Conservation (phyloP, 305 asterid genomes). For the Fraxinus angustifolia region DNA sequence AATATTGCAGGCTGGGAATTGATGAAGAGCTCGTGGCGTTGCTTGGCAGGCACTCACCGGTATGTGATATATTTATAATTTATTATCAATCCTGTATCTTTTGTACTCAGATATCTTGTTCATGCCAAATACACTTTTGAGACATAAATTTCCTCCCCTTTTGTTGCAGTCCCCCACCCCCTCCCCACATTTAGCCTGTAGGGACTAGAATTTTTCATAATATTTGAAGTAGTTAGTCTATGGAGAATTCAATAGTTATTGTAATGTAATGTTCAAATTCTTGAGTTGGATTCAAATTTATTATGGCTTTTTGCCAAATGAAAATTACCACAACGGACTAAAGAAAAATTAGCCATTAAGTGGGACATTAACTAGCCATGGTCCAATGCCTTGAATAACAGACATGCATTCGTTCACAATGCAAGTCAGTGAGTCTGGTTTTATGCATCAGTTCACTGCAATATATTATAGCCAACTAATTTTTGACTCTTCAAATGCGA, state of each 20-base stretch:
- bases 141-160: background rate
- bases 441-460: background rate
- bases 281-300: background rate
- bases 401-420: background rate
- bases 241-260: background rate
- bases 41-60: conserved; percentile 76
- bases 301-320: background rate
- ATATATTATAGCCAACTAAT: background rate
- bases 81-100: background rate
- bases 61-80: conserved; percentile 25
- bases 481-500: background rate
- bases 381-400: background rate
- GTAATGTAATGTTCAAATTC: background rate
- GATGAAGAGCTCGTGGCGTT: conserved; percentile 92
- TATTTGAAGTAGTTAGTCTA: background rate
- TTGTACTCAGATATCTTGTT: background rate
- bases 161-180: background rate
- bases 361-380: background rate
- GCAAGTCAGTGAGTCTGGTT: background rate
- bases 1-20: conserved; percentile 70
- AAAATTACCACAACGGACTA: background rate
- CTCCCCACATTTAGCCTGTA: background rate
- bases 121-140: background rate
- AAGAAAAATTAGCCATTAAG: background rate
- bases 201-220: background rate